Conservation (phyloP, 257 asterid species). For the Coffea eugenioides region DNA sequence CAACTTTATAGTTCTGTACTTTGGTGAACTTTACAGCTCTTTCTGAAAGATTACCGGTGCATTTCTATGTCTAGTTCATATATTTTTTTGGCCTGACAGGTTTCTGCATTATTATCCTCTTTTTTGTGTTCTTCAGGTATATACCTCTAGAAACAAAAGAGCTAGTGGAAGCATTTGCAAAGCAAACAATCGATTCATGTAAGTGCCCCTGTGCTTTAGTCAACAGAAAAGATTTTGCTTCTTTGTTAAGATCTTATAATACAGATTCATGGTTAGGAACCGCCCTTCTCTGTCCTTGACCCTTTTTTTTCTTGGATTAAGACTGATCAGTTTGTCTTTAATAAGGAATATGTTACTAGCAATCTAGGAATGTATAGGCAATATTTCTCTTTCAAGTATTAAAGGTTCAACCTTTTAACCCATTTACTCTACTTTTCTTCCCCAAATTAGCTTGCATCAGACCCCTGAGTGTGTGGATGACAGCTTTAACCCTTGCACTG, state of each 20-base stretch:
- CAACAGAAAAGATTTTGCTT: not conserved
- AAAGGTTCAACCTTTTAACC: not conserved
- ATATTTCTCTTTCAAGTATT: not conserved
- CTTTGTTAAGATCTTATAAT: not conserved
- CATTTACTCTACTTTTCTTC: not conserved
- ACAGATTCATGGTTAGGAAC: not conserved
- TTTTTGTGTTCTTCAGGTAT: constrained; percentile 54
- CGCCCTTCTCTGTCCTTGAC: not conserved
- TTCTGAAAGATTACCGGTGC: not conserved
- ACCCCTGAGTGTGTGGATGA: not conserved
- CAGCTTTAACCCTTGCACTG: not conserved
- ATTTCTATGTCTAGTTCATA: not conserved
- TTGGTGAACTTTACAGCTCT: not conserved
- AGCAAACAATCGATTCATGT: constrained; percentile 74
- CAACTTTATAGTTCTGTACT: not conserved
- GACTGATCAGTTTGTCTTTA: not conserved
- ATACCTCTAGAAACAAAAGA: constrained; percentile 82
- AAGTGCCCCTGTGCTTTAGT: constrained; percentile 28
- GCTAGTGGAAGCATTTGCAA: constrained; percentile 68
- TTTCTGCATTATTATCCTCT: constrained; percentile 15
- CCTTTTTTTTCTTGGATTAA: not conserved
- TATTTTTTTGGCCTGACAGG: not conserved
- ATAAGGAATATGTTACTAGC: not conserved
- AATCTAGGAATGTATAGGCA: not conserved
- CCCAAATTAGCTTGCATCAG: not conserved